Conservation (phyloP, 2,329 filamentous ascomycete species). For the Didymosphaeria variabile region DNA sequence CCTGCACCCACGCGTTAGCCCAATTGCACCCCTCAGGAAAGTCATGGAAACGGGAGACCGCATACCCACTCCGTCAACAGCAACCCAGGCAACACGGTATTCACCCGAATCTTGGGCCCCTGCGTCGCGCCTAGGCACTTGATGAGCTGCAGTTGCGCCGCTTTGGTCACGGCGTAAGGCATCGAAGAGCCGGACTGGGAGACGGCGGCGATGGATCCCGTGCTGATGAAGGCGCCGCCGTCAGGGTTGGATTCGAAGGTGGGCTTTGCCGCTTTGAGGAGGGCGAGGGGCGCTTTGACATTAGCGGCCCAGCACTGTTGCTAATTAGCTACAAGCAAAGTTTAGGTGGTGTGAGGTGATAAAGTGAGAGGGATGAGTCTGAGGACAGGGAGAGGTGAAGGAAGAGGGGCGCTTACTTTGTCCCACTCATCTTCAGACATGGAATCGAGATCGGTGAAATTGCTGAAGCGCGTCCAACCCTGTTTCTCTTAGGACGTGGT, state of each 20-base stretch:
- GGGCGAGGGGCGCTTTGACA: slow-evolving; percentile 59
- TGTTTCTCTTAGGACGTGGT: slow-evolving; percentile 29
- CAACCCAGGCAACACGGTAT: slow-evolving; percentile 71
- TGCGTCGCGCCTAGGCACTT: slow-evolving; percentile 71
- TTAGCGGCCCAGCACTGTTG: slow-evolving; percentile 69
- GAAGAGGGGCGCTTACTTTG: slow-evolving; percentile 53
- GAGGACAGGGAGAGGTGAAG: slow-evolving; percentile 9
- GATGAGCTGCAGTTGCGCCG: slow-evolving; percentile 74
- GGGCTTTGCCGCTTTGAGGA: slow-evolving; percentile 66
- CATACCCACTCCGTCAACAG: slow-evolving; percentile 64
- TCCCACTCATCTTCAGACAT: slow-evolving; percentile 71
- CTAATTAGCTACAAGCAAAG: slow-evolving; percentile 15
- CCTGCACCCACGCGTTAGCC: slow-evolving; percentile 46
- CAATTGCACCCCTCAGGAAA: neutral
- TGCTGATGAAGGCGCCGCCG: slow-evolving; percentile 70
- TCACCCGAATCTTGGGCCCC: slow-evolving; percentile 69
- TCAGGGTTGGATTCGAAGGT: slow-evolving; percentile 69
- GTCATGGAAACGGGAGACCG: neutral
- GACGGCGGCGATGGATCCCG: slow-evolving; percentile 67
- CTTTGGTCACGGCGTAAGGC: slow-evolving; percentile 82
- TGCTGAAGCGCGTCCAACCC: slow-evolving; percentile 70
- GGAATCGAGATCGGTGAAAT: slow-evolving; percentile 66
- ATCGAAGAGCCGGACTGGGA: slow-evolving; percentile 64
- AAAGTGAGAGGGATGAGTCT: slow-evolving; percentile 24
- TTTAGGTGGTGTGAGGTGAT: slow-evolving; percentile 19